Conservation (phyloP, 805 yeast genomes). For the Diddensiella caesifluorescens region DNA sequence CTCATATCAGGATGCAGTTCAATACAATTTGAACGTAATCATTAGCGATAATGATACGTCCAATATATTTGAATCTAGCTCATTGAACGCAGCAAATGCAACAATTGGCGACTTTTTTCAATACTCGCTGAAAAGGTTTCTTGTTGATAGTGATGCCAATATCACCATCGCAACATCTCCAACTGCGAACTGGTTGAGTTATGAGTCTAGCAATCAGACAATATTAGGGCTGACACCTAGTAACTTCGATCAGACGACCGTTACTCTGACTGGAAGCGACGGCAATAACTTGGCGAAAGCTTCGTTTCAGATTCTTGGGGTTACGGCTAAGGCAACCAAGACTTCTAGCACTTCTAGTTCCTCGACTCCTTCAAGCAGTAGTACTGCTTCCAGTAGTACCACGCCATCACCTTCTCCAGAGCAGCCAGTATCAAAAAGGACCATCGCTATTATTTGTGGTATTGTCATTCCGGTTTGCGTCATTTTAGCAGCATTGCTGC, state of each 20-base stretch:
- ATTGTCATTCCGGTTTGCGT: slow-evolving; percentile 69
- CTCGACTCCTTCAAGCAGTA: slow-evolving; percentile 22
- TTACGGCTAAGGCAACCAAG: slow-evolving; percentile 34
- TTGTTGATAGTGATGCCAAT: slow-evolving; percentile 13
- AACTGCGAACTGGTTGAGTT: slow-evolving; percentile 57
- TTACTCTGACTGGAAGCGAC: slow-evolving; percentile 53
- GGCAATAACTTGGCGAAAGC: slow-evolving; percentile 36
- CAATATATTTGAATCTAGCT: slow-evolving; percentile 42
- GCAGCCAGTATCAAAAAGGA: slow-evolving; percentile 37
- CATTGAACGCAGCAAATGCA: slow-evolving; percentile 55
- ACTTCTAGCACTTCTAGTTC: slow-evolving; percentile 28
- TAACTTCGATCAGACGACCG: slow-evolving; percentile 36
- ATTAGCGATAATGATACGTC: slow-evolving; percentile 21
- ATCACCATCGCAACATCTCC: slow-evolving; percentile 28
- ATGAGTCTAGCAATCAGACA: slow-evolving; percentile 55
- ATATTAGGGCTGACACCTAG: slow-evolving; percentile 60
- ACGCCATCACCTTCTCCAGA: slow-evolving; percentile 27
- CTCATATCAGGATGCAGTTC: slow-evolving; percentile 31
- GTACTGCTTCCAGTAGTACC: slow-evolving; percentile 29
- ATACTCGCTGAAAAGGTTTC: slow-evolving; percentile 36
- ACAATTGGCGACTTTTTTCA: slow-evolving; percentile 56
- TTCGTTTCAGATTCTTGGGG: slow-evolving; percentile 51
- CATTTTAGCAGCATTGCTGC: slow-evolving; percentile 46
- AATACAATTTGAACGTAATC: slow-evolving; percentile 23
- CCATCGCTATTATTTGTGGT: slow-evolving; percentile 84